A percentile compares a stretch with the other conserved stretches of the same genome.
These are phyloP conservation scores for Anacardium occidentale DNA, from an alignment of 345 rosid species.

Conservation along the genomic window DNA sequence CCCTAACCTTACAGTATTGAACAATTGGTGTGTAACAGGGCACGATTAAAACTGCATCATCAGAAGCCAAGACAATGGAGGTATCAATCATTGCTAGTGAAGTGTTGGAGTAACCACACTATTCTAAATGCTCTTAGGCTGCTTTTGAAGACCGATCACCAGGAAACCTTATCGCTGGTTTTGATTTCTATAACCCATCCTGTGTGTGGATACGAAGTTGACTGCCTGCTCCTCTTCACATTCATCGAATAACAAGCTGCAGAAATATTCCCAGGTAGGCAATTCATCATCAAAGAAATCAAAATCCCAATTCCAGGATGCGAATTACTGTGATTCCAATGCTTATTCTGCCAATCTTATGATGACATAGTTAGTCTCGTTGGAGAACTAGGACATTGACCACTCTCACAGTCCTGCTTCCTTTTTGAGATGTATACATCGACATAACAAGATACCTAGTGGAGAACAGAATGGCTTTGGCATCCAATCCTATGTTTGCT, in stretches of 20 bases:
- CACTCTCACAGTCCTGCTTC: constrained; percentile 75
- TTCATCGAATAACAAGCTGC: constrained; percentile 56
- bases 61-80: constrained; percentile 82
- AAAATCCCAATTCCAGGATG: constrained; percentile 48
- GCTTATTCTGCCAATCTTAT: constrained; percentile 73
- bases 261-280: constrained; percentile 49
- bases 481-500: constrained; percentile 62
- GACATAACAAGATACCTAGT: constrained; percentile 61
- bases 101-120: constrained; percentile 70
- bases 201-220: constrained; percentile 87
- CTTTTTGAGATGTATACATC: constrained; percentile 87
- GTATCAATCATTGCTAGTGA: constrained; percentile 44
- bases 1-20: not conserved
- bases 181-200: constrained; percentile 83
- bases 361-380: constrained; percentile 76
- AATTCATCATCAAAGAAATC: constrained; percentile 54
- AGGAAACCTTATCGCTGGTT: constrained; percentile 74
- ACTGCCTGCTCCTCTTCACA: constrained; percentile 76
- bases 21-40: constrained; percentile 36
- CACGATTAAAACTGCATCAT: constrained; percentile 55
- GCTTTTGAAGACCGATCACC: constrained; percentile 81
- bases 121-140: constrained; percentile 88
- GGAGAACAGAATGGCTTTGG: constrained; percentile 80
- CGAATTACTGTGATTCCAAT: constrained; percentile 63
- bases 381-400: constrained; percentile 92